Evolutionary conservation across 768 basidiomycete genomes (phyloP), one percentile per base, ranked within the genome.

Genomic region (Collybia sordida): DNA sequence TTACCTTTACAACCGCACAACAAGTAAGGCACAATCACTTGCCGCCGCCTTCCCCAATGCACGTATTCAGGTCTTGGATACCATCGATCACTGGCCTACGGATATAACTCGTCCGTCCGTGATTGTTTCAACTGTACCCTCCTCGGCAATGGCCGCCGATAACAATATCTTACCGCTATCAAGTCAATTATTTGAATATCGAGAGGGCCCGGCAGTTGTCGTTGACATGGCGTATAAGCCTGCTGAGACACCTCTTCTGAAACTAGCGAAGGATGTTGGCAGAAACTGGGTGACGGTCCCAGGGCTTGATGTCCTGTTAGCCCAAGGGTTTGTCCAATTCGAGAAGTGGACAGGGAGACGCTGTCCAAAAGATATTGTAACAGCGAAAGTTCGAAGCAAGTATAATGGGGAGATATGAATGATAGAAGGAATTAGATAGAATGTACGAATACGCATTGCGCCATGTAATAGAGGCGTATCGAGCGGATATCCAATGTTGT

Each of bases 221-320:
- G 77, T 98, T 9, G 97, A 99, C 59, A 90, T 97, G 88, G 93
- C 95, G 17, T 98, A 98, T 66, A 86, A 86, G 58, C 97, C 95
- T 0, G 81, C 86, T 3, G 78, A 83, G 57, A 98, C 96, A 12
- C 86, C 94, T 0, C 66, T 99, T 47, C 69, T 98, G 21, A 63
- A 65, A 45, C 67, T 96, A 12, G 94, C 92, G 3, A 74, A 77
- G 57, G 60, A 64, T 34, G 68, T 63, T 19, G 73, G 72, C 6
- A 53, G 65, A 23, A 72, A 78, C 27, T 96, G 94, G 94, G 72
- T 66, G 8, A 68, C 73, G 3, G 87, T 93, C n/a, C 77, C 77
- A 43, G 94, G 95, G 0, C 69, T 96, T 8, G 88, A 93, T 57
- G 86, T 95, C 43, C 69, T 98, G 42, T 73, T 97, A 22, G 88